Conservation (phyloP, 164 flowering plant species). For the Vitis labrusca region DNA sequence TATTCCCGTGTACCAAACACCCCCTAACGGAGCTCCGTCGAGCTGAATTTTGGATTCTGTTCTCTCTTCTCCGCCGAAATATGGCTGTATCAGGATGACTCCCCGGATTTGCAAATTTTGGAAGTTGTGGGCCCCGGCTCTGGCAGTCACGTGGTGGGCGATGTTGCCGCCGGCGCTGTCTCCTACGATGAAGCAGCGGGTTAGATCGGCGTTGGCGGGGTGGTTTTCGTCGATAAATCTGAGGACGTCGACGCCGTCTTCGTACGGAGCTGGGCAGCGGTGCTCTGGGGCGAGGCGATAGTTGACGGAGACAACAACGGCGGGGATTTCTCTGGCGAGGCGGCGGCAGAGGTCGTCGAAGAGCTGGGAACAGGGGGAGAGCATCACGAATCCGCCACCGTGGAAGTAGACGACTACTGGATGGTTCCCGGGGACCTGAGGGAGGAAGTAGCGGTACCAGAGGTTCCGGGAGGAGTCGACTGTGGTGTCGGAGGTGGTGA, state of each 20-base stretch:
- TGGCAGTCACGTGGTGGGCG: slow-evolving; percentile 23
- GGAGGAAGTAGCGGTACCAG: too few species aligned
- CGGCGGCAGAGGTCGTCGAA: slow-evolving; percentile 23
- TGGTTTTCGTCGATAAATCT: slow-evolving; percentile 6
- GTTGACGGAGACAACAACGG: slow-evolving; percentile 37
- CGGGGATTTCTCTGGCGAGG: slow-evolving; percentile 15
- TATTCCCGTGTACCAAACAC: too few species aligned
- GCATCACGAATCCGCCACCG: slow-evolving; percentile 19
- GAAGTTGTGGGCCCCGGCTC: slow-evolving; percentile 4
- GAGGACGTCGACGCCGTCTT: slow-evolving; percentile 35
- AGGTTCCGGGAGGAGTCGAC: too few species aligned
- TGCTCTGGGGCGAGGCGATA: slow-evolving; percentile 45
- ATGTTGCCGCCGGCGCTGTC: slow-evolving; percentile 34
- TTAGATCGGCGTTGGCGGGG: slow-evolving; percentile 3
- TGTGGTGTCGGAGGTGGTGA: too few species aligned
- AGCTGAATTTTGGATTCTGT: slow-evolving; percentile 30
- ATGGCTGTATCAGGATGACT: slow-evolving; percentile 19
- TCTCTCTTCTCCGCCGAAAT: slow-evolving; percentile 38
- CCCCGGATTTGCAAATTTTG: slow-evolving; percentile 9
- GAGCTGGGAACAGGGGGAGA: slow-evolving; percentile 2
- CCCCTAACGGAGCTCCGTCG: background rate
- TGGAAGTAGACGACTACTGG: too few species aligned
- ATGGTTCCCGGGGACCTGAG: too few species aligned
- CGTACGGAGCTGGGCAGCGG: slow-evolving; percentile 31
- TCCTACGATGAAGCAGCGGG: slow-evolving; percentile 20